phyloP scores from a whole-genome alignment of 306 rosid species.

The Vigna mungo region DNA sequence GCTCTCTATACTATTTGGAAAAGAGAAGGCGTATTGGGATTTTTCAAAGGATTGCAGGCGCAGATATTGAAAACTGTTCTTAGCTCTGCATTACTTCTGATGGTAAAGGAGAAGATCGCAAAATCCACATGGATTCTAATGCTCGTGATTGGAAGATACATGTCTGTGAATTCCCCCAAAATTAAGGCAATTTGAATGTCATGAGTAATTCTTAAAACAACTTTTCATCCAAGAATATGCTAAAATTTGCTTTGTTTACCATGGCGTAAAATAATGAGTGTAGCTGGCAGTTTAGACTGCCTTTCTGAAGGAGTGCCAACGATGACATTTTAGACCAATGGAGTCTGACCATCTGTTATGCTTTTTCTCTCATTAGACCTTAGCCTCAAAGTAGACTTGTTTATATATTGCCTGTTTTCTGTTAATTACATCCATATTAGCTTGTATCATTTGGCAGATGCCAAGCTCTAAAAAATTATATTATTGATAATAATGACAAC shows the following conservation, averaged over 20 bases:
- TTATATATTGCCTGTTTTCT: constrained; percentile 7
- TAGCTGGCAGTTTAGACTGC: constrained; percentile 20
- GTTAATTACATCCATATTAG: constrained; percentile 24
- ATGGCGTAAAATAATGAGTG: constrained; percentile 39
- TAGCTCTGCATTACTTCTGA: constrained; percentile 85
- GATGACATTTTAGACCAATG: constrained; percentile 27
- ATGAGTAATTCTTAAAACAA: constrained; percentile 8
- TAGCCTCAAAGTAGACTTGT: constrained; percentile 15
- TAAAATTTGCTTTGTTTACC: constrained; percentile 34
- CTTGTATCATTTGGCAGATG: constrained; percentile 19
- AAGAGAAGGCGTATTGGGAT: constrained; percentile 83
- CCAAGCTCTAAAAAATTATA: constrained; percentile 36
- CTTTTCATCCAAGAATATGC: constrained; percentile 37
- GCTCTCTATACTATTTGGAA: constrained; percentile 74
- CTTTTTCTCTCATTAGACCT: constrained; percentile 4
- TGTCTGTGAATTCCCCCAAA: constrained; percentile 56
- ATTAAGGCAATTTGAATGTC: constrained; percentile 60
- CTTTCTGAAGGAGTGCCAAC: constrained; percentile 29
- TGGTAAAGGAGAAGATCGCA: constrained; percentile 93
- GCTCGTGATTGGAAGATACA: constrained; percentile 66
- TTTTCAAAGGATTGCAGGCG: constrained; percentile 91
- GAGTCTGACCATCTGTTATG: constrained; percentile 17
- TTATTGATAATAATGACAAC: constrained; percentile 35
- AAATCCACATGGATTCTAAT: constrained; percentile 78
- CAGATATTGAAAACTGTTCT: constrained; percentile 94